These are phyloP conservation scores for Thamnidium elegans DNA, from an alignment of 192 early-diverging fungal genomes.

Conservation along the genomic window DNA sequence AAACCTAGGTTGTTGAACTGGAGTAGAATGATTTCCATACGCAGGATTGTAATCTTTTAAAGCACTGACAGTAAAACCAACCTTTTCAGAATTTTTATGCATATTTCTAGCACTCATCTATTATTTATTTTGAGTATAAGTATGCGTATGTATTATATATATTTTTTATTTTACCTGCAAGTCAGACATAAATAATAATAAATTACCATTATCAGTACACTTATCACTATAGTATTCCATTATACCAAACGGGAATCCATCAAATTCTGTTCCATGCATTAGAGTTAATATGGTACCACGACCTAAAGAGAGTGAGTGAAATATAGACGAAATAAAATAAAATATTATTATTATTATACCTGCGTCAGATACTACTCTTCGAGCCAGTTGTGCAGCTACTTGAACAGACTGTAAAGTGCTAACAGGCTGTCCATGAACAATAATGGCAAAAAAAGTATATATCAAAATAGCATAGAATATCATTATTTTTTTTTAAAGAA, in stretches of 20 bases:
- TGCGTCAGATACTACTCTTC: no score
- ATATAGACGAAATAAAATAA: no score
- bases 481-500: no score
- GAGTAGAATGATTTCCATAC: slow-evolving; percentile 17
- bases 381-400: no score
- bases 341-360: no score
- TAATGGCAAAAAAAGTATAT: no score
- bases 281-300: no score
- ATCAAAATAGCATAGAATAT: no score
- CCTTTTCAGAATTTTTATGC: slow-evolving; percentile 21
- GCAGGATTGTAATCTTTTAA: slow-evolving; percentile 30
- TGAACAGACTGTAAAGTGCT: no score
- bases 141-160: no score
- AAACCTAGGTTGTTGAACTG: slow-evolving; percentile 44
- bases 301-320: no score
- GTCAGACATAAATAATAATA: slow-evolving; percentile 42
- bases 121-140: neutral
- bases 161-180: slow-evolving; percentile 8
- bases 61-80: slow-evolving; percentile 41
- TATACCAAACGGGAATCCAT: slow-evolving; percentile 46
- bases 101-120: slow-evolving; percentile 30
- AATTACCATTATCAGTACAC: slow-evolving; percentile 40
- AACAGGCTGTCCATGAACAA: no score
- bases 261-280: neutral
- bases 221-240: slow-evolving; percentile 51